phyloP scores from a whole-genome alignment of 192 early-diverging fungal genomes.

The Coemansia sp. region DNA sequence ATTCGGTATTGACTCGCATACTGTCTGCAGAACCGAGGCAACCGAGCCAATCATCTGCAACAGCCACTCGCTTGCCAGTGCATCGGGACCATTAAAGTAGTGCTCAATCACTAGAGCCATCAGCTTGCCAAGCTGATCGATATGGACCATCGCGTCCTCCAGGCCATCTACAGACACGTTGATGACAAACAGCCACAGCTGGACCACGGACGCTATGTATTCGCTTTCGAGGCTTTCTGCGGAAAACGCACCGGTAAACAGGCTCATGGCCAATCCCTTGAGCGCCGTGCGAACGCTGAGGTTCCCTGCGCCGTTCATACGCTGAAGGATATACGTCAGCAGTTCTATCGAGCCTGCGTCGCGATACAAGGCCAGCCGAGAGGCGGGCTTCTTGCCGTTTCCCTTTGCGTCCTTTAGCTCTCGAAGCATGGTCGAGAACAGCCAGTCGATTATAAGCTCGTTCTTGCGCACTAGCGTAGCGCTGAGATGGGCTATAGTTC shows the following conservation, averaged over 20 bases:
- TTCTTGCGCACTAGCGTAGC: slow-evolving; percentile 34
- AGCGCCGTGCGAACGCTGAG: slow-evolving; percentile 30
- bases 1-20: slow-evolving; percentile 36
- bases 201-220: slow-evolving; percentile 16
- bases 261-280: slow-evolving; percentile 24
- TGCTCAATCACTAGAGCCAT: slow-evolving; percentile 3
- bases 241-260: slow-evolving; percentile 33
- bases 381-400: neutral
- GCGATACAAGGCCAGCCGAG: neutral
- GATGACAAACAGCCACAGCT: slow-evolving; percentile 31
- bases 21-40: slow-evolving; percentile 20
- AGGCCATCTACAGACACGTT: slow-evolving; percentile 22
- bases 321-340: slow-evolving; percentile 21
- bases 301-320: slow-evolving; percentile 13
- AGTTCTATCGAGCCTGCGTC: slow-evolving; percentile 23
- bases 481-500: slow-evolving; percentile 19
- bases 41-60: slow-evolving; percentile 9
- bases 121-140: slow-evolving; percentile 32
- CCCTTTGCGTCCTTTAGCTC: slow-evolving; percentile 31
- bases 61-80: slow-evolving; percentile 11
- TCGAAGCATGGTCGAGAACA: slow-evolving; percentile 40
- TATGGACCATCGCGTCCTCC: slow-evolving; percentile 25
- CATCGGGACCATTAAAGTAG: slow-evolving; percentile 8
- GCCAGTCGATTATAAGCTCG: slow-evolving; percentile 44
- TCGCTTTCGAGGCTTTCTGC: neutral